Evolutionary conservation across 1,139 yeast species (phyloP).

Genomic region (Blastobotrys elegans): DNA sequence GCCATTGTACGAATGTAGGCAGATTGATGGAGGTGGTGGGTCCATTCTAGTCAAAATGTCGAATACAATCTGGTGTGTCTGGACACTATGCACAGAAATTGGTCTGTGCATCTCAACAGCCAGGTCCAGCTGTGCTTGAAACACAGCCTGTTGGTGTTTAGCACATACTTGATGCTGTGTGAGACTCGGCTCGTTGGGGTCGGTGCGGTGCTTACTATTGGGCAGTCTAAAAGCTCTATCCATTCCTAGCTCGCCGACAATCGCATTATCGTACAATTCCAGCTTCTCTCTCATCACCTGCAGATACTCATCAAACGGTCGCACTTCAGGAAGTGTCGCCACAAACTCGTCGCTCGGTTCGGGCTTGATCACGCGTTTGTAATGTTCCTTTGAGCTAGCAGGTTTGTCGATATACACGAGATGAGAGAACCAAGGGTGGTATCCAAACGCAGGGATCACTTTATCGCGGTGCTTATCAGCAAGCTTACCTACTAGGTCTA

Average conservation of each 20-base stretch:
- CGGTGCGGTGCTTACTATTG: slow-evolving; percentile 12
- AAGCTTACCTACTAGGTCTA: slow-evolving; percentile 31
- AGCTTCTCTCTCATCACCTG: slow-evolving; percentile 33
- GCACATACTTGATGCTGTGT: slow-evolving; percentile 49
- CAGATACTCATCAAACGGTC: slow-evolving; percentile 41
- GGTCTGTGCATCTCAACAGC: slow-evolving; percentile 49
- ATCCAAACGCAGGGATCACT: slow-evolving; percentile 65
- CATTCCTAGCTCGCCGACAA: slow-evolving; percentile 85
- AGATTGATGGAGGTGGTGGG: slow-evolving; percentile 36
- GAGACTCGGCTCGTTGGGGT: slow-evolving; percentile 26
- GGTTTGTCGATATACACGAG: slow-evolving; percentile 40
- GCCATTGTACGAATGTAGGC: slow-evolving; percentile 86
- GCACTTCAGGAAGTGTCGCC: slow-evolving; percentile 57
- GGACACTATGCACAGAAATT: slow-evolving; percentile 81
- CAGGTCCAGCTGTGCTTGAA: slow-evolving; percentile 47
- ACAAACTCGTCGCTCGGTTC: slow-evolving; percentile 40
- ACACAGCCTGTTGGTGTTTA: slow-evolving; percentile 58
- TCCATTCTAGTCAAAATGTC: slow-evolving; percentile 37
- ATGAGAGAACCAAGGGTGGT: slow-evolving; percentile 91
- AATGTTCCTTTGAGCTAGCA: slow-evolving; percentile 44
- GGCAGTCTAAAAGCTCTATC: slow-evolving; percentile 76
- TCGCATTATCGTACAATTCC: slow-evolving; percentile 24
- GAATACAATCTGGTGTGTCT: slow-evolving; percentile 58
- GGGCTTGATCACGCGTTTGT: slow-evolving; percentile 46
- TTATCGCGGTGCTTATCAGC: slow-evolving; percentile 30